Base-by-base conservation (phyloP, 768 basidiomycete species). In the Mycena alexandri region DNA sequence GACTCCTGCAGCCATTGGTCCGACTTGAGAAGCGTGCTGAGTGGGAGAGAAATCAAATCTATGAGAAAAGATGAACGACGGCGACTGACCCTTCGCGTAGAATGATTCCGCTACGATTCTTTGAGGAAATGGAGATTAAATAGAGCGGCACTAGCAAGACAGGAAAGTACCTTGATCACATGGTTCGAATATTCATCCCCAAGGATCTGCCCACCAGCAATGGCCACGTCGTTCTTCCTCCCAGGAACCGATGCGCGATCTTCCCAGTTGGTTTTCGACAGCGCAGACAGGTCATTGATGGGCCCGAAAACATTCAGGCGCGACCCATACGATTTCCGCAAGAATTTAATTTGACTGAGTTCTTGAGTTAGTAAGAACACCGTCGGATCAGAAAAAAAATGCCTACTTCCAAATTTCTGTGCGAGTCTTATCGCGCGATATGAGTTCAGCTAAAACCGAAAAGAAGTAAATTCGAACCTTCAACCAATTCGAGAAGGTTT, bases 141-240 rank as follows among this genome's bases (percentile, higher is more conserved):
- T 25, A 11, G 12, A 38, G 43, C 4, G n/a, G 16, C 16, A 55
- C 12, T 44, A 3, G 43, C n/a, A 19, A 6, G 22, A 47, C 22
- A 11, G 55, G 25, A 22, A 60, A 50, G 33, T 64, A 93, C 94
- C 85, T 92, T 92, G 36, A 99, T 89, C 50, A 99, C 95, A 76
- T 96, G 94, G 46, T 94, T 93, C 3, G 94, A 95, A 82, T 95
- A 99, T 77, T 99, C 98, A 75, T 98, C 96, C 6, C 95, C 97
- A 1, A 96, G 82, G 48, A 98, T 88, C 75, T 92, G 93, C 0
- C 94, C 95, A 12, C 95, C 95, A 22, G 87, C 80, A 64, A 90
- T 92, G 38, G 87, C 90, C 13, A 90, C 86, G 72, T 91, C 90
- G 68, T 93, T 90, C 76, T 88, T 89, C 75, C 86, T 87, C n/a